Percentiles rank a stretch among this genome's conserved stretches.
These are phyloP conservation scores for Pseudonectria foliicola DNA, from an alignment of 2,329 filamentous ascomycete genomes.

Conservation along the genomic window DNA sequence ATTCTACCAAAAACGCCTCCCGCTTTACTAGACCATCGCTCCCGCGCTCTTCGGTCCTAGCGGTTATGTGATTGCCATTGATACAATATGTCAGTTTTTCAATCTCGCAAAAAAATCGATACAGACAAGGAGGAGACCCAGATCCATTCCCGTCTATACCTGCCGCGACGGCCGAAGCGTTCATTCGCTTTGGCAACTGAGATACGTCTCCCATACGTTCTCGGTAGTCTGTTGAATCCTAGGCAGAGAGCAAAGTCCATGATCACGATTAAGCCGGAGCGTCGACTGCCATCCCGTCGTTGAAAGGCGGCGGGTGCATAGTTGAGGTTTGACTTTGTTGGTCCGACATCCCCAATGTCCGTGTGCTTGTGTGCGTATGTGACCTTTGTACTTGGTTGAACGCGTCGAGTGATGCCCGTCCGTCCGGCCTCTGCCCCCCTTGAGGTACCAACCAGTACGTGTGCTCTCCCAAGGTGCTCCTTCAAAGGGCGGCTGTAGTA, in stretches of 20 bases:
- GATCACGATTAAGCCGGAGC: slow-evolving; percentile 99
- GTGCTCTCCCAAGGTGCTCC: neutral
- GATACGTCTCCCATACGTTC: slow-evolving; percentile 56
- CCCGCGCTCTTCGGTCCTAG: too few relatives aligned
- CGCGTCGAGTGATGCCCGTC: slow-evolving; percentile 1
- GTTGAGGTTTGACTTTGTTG: slow-evolving; percentile 95
- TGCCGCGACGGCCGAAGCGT: slow-evolving; percentile 49
- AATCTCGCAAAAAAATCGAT: neutral
- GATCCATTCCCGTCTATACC: slow-evolving; percentile 11
- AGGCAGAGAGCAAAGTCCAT: slow-evolving; percentile 65
- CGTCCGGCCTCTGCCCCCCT: neutral
- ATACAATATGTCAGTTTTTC: too few relatives aligned
- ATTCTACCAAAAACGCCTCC: too few relatives aligned
- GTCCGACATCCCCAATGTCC: slow-evolving; percentile 53
- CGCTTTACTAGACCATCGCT: too few relatives aligned
- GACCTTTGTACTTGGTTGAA: slow-evolving; percentile 6
- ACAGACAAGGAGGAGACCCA: neutral
- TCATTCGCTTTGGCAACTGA: slow-evolving; percentile 53
- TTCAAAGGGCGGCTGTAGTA: neutral
- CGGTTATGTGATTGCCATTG: too few relatives aligned
- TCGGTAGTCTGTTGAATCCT: slow-evolving; percentile 68
- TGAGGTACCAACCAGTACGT: too few relatives aligned
- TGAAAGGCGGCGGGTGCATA: slow-evolving; percentile 78
- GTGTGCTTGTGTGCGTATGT: too few relatives aligned
- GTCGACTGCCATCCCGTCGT: slow-evolving; percentile 72